Evolutionary conservation across 169 alveolate species (phyloP).

Genomic region (Besnoitia besnoiti): DNA sequence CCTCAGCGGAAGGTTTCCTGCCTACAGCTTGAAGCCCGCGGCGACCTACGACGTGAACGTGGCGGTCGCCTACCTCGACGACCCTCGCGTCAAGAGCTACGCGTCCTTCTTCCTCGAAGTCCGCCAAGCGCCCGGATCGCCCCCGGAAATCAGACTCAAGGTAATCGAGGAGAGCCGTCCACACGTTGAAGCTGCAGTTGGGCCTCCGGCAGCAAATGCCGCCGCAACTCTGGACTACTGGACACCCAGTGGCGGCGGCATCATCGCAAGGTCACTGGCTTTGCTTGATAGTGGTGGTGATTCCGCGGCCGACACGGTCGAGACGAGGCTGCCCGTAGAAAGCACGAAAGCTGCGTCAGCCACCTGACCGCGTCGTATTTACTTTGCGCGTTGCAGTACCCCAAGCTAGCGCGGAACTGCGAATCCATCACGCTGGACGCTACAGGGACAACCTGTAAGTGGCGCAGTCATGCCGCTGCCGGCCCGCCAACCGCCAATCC

Average conservation of each 20-base stretch:
- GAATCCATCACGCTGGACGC: neutral
- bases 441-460: neutral
- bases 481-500: too few relatives aligned
- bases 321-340: neutral
- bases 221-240: too few relatives aligned
- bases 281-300: too few relatives aligned
- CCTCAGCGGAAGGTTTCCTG: neutral
- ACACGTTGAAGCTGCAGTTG: too few relatives aligned
- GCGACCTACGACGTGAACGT: neutral
- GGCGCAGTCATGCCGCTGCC: neutral
- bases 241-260: too few relatives aligned
- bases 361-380: neutral
- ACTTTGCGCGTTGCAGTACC: neutral
- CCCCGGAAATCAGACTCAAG: neutral
- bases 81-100: neutral
- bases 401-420: neutral
- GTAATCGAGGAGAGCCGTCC: too few relatives aligned
- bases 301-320: too few relatives aligned
- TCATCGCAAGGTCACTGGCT: too few relatives aligned
- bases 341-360: neutral
- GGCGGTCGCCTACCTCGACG: neutral
- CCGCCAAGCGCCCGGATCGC: neutral
- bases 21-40: neutral
- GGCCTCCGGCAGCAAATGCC: too few relatives aligned
- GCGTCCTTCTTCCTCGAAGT: neutral